phyloP scores from a whole-genome alignment of 1,284 basidiomycete species.

The Sporisorium reilianum region DNA sequence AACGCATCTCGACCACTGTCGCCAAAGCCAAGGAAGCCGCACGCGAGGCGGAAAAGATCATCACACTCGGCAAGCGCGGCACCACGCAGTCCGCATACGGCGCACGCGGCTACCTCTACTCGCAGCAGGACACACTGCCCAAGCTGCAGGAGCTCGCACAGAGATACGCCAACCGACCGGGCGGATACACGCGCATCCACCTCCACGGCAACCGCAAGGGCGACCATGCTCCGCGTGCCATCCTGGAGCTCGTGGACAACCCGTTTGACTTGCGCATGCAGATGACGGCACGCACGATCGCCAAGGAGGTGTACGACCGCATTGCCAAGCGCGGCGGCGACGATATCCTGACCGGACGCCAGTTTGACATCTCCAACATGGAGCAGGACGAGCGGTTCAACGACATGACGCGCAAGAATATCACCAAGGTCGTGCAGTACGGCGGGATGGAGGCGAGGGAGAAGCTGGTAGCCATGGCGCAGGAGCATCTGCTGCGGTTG shows the following conservation, averaged over 20 bases:
- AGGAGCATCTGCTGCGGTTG: conserved; percentile 54
- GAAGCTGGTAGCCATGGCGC: conserved; percentile 50
- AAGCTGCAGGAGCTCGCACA: conserved; percentile 85
- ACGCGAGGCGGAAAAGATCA: conserved; percentile 90
- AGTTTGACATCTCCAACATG: conserved; percentile 39
- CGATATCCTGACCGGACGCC: conserved; percentile 43
- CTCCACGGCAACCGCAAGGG: conserved; percentile 87
- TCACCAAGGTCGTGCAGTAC: conserved; percentile 59
- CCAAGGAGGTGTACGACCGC: conserved; percentile 56
- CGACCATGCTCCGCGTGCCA: conserved; percentile 92
- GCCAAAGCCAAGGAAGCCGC: conserved; percentile 95
- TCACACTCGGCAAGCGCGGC: conserved; percentile 65
- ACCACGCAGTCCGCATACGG: conserved; percentile 52
- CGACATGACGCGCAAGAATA: conserved; percentile 58
- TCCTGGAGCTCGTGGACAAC: conserved; percentile 94
- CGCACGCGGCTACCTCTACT: conserved; percentile 58
- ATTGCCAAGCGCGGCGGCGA: conserved; percentile 48
- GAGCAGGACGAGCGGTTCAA: conserved; percentile 60
- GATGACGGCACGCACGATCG: conserved; percentile 65
- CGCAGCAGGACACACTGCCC: conserved; percentile 73
- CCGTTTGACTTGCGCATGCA: conserved; percentile 81
- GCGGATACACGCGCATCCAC: conserved; percentile 95
- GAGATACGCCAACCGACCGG: conserved; percentile 85
- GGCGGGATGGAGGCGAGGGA: conserved; percentile 56
- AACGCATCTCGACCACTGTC: conserved; percentile 94